These are phyloP conservation scores for Salvia splendens DNA, from an alignment of 257 asterid genomes.

Conservation along the genomic window DNA sequence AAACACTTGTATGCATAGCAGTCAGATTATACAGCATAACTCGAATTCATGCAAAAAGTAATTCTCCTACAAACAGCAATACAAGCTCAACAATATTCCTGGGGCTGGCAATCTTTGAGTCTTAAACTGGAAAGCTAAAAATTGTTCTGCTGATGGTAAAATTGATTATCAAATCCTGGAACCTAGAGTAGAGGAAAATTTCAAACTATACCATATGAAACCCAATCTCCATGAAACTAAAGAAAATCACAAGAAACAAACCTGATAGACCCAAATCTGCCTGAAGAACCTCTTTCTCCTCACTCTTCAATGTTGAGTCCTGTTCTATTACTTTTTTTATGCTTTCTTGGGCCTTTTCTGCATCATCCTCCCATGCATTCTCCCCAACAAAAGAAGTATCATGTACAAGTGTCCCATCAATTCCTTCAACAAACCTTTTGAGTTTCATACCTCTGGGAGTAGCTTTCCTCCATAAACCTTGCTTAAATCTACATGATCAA, in stretches of 20 bases:
- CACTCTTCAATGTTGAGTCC: slow-evolving; percentile 49
- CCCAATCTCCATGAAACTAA: slow-evolving; percentile 14
- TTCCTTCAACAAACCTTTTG: slow-evolving; percentile 85
- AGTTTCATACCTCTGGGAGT: slow-evolving; percentile 89
- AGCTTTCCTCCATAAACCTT: slow-evolving; percentile 90
- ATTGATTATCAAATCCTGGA: slow-evolving; percentile 20
- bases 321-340: slow-evolving; percentile 57
- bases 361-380: slow-evolving; percentile 90
- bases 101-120: slow-evolving; percentile 10
- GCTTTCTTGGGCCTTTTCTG: slow-evolving; percentile 50
- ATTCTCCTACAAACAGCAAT: slow-evolving; percentile 23
- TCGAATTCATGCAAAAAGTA: slow-evolving; percentile 11
- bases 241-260: slow-evolving; percentile 32
- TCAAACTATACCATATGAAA: slow-evolving; percentile 27
- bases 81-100: slow-evolving; percentile 28
- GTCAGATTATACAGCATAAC: neutral
- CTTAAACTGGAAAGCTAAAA: slow-evolving; percentile 17
- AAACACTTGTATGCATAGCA: slow-evolving; percentile 17
- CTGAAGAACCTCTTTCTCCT: slow-evolving; percentile 60
- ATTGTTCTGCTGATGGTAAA: slow-evolving; percentile 12
- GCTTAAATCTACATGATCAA: slow-evolving; percentile 57
- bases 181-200: neutral
- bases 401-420: slow-evolving; percentile 78
- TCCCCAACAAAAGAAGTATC: slow-evolving; percentile 92
- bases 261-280: slow-evolving; percentile 83